A percentile compares a stretch with the other conserved stretches of the same genome.
Evolutionary conservation across 2,329 filamentous ascomycete species (phyloP).

Genomic region (Aspergillus eucalypticola): DNA sequence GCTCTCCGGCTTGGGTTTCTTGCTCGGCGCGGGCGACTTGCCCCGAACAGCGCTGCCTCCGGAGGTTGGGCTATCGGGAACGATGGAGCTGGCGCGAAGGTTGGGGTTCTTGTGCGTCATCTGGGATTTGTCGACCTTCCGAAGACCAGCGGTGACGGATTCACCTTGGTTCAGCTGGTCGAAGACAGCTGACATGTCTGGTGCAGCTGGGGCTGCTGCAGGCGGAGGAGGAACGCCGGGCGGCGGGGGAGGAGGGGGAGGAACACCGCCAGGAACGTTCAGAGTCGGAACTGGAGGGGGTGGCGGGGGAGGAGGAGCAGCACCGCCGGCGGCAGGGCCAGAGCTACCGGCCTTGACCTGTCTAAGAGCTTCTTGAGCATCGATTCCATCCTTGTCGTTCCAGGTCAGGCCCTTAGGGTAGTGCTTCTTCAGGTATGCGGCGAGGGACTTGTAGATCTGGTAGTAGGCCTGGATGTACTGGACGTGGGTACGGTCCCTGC

Average conservation of each 20-base stretch:
- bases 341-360: conserved; percentile 49
- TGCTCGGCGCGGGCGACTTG: conserved; percentile 85
- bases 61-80: conserved; percentile 59
- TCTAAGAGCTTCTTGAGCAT: conserved; percentile 69
- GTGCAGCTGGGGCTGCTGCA: conserved; percentile 44
- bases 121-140: conserved; percentile 90
- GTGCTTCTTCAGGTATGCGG: conserved; percentile 80
- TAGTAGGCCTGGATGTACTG: conserved; percentile 95
- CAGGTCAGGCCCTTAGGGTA: conserved; percentile 78
- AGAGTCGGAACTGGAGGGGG: conserved; percentile 49
- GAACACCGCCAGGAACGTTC: conserved; percentile 55
- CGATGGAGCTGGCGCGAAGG: conserved; percentile 71
- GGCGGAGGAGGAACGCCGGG: conserved; percentile 61
- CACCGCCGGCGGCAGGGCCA: conserved; percentile 36
- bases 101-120: conserved; percentile 99
- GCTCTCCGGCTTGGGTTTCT: conserved; percentile 82
- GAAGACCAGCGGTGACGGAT: conserved; percentile 80
- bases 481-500: conserved; percentile 74
- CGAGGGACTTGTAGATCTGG: conserved; percentile 79
- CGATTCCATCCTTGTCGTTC: conserved; percentile 75
- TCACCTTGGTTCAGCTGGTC: conserved; percentile 86
- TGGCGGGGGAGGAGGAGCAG: conserved; percentile 52
- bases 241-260: conserved; percentile 68
- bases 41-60: conserved; percentile 59
- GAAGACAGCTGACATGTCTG: conserved; percentile 85